Conservation (phyloP, 768 basidiomycete species). For the Holtermanniella nyarrowii region DNA sequence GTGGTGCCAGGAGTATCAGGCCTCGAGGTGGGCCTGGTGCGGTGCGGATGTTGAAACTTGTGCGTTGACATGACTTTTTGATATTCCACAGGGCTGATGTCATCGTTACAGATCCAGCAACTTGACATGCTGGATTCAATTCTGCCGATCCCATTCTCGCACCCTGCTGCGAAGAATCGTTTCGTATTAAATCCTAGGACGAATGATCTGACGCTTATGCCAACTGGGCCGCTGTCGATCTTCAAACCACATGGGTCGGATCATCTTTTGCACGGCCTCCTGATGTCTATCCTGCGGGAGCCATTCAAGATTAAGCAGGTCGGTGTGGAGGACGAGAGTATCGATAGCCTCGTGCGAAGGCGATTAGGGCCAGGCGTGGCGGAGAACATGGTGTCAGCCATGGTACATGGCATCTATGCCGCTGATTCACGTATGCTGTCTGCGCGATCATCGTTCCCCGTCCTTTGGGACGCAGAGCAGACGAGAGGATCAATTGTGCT, state of each 20-base stretch:
- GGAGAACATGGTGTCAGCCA: slow-evolving; percentile 60
- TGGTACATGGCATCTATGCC: slow-evolving; percentile 89
- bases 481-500: slow-evolving; percentile 61
- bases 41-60: slow-evolving; percentile 65
- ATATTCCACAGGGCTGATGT: background rate
- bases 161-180: slow-evolving; percentile 66
- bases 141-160: slow-evolving; percentile 55
- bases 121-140: slow-evolving; percentile 54
- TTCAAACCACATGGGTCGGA: slow-evolving; percentile 15
- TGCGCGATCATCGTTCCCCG: slow-evolving; percentile 65
- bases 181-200: slow-evolving; percentile 49
- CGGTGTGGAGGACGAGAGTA: slow-evolving; percentile 56
- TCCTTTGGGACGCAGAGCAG: slow-evolving; percentile 57
- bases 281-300: slow-evolving; percentile 54
- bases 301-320: slow-evolving; percentile 44
- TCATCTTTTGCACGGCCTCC: slow-evolving; percentile 41
- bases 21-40: slow-evolving; percentile 52
- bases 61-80: slow-evolving; percentile 42
- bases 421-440: slow-evolving; percentile 68
- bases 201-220: slow-evolving; percentile 46
- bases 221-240: slow-evolving; percentile 44
- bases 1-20: slow-evolving; percentile 75
- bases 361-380: slow-evolving; percentile 67
- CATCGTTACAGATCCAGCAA: slow-evolving; percentile 58
- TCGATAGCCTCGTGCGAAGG: slow-evolving; percentile 65